phyloP scores from a whole-genome alignment of 2,329 filamentous ascomycete species.

The Aspergillus hortae region DNA sequence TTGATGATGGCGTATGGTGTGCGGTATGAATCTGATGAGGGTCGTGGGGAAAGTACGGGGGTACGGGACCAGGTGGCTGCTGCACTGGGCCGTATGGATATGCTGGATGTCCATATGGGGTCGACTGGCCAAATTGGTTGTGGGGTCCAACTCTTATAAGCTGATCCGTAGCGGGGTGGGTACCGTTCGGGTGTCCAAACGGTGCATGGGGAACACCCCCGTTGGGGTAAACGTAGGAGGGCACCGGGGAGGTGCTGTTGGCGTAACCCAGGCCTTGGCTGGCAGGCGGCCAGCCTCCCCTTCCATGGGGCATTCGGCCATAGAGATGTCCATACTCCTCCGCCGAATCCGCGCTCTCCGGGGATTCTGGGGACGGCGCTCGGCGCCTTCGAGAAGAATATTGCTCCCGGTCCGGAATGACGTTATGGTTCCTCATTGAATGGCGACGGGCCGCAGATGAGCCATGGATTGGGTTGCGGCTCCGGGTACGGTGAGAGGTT shows the following conservation, averaged over 20 bases:
- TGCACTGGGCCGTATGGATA: conserved; percentile 30
- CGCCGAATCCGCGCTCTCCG: conserved; percentile 62
- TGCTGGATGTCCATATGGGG: conserved; percentile 23
- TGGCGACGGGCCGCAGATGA: conserved; percentile 36
- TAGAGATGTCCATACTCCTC: conserved; percentile 58
- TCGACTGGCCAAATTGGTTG: conserved; percentile 20
- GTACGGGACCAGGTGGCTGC: conserved; percentile 23
- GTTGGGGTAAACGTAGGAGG: conserved; percentile 34
- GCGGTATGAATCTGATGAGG: conserved; percentile 25
- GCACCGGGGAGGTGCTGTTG: conserved; percentile 39
- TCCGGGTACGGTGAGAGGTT: conserved; percentile 33
- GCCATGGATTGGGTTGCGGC: conserved; percentile 36
- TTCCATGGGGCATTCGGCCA: conserved; percentile 35
- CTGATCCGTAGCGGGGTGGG: conserved; percentile 28
- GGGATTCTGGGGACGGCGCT: conserved; percentile 49
- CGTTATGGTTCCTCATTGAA: conserved; percentile 22
- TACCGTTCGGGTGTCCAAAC: conserved; percentile 23
- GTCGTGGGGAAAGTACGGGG: conserved; percentile 27
- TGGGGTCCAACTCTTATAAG: conserved; percentile 29
- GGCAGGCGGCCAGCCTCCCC: conserved; percentile 30
- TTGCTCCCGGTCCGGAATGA: conserved; percentile 35
- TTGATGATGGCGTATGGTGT: conserved; percentile 17
- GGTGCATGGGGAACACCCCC: conserved; percentile 22
- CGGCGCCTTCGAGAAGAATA: conserved; percentile 40
- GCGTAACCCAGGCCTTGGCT: conserved; percentile 34